Conservation (phyloP, 495 filamentous ascomycete genomes). For the Aspergillus coremiiformis region DNA sequence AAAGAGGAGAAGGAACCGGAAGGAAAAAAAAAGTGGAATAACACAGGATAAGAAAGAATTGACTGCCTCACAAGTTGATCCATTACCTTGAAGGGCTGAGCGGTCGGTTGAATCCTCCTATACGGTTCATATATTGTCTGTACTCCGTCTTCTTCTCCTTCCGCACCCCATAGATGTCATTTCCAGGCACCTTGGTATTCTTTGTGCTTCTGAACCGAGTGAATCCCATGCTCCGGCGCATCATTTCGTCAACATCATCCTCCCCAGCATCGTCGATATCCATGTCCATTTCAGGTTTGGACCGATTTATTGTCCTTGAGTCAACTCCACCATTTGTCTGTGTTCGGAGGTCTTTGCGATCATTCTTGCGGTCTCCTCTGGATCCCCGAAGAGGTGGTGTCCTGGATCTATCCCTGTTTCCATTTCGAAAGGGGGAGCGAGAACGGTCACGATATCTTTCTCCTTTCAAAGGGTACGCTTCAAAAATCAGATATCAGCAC, state of each 20-base stretch:
- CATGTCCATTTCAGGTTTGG: constrained; percentile 37
- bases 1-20: not conserved
- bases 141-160: constrained; percentile 97
- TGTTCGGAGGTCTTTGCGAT: constrained; percentile 26
- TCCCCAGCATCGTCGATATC: constrained; percentile 46
- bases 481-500: not conserved
- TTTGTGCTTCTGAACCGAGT: constrained; percentile 79
- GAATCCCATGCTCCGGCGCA: constrained; percentile 86
- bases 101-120: constrained; percentile 94
- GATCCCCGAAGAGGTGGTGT: constrained; percentile 32
- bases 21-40: not conserved
- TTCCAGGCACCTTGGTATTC: constrained; percentile 82
- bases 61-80: not conserved
- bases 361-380: constrained; percentile 26
- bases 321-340: constrained; percentile 23
- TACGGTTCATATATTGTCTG: constrained; percentile 97
- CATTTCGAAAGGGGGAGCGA: constrained; percentile 39
- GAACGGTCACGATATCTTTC: constrained; percentile 38
- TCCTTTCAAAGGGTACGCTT: constrained; percentile 28
- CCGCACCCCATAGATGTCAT: constrained; percentile 72
- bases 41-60: not conserved
- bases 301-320: constrained; percentile 5
- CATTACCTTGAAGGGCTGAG: constrained; percentile 52
- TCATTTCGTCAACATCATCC: constrained; percentile 65
- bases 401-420: constrained; percentile 28